Base-by-base conservation (phyloP, 306 rosid species). In the Purshia tridentata region DNA sequence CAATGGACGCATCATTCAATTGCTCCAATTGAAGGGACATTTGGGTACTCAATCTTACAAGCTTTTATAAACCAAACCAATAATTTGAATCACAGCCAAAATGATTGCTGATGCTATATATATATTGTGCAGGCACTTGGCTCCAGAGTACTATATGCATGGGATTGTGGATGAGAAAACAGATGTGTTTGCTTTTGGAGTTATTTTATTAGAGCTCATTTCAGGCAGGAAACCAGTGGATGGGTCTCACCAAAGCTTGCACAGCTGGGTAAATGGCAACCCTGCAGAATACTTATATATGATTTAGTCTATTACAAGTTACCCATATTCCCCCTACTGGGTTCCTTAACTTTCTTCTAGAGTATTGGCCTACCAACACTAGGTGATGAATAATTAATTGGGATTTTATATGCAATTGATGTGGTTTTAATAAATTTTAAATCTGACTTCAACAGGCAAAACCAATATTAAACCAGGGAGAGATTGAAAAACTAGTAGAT, bases 101-200 rank as follows among this genome's bases (percentile, higher is more conserved):
- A 45, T 74, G 67, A 73, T 70, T 44, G 71, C 46, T 18, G 18
- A 40, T 83, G 55, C 2, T 68, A 0, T 22, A 15, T 47, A 0
- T 71, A 50, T 45, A 6, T n/a, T 23, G 2, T 79, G 85, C 47
- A 95, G 98, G 71, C 98, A 95, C 80, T 84, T 95, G 78, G 99
- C 99, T 49, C 99, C 99, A 1, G 99, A 91, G 78, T 95, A 95
- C 79, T 91, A 88, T 65, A 74, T 88, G 91, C 97, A 95, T 80
- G 99, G 99, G 67, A 90, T 95, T 72, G 97, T 95, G 72, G 99
- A 95, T 81, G 99, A 95, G 87, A 95, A 95, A 67, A 95, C 98
- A 68, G 99, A 95, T 81, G 99, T 95, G 10, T 95, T 95, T 89
- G 99, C 99, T 13, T 95, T 88, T 82, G 99, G 99, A 46, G 98